Percentiles rank a stretch among this genome's conserved stretches.
phyloP scores from a whole-genome alignment of 176 grass and related monocot genomes.

The Typha latifolia region DNA sequence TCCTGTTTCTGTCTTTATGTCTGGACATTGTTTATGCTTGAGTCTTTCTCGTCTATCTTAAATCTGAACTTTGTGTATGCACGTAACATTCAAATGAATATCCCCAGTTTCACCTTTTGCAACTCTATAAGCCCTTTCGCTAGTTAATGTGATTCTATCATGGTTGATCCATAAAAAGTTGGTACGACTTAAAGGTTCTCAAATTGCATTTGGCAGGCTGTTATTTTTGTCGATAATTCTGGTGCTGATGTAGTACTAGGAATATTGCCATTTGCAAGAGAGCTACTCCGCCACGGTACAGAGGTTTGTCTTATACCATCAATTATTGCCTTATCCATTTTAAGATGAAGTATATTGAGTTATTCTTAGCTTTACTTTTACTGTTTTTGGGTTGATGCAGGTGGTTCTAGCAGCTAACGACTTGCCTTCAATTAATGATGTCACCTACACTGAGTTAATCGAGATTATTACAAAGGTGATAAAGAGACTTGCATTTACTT shows the following conservation, averaged over 20 bases:
- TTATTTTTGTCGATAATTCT: slow-evolving; percentile 99
- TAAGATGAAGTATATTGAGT: not conserved
- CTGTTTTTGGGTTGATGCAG: slow-evolving; percentile 30
- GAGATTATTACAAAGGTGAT: slow-evolving; percentile 85
- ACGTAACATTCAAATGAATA: not conserved
- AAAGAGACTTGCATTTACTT: not conserved
- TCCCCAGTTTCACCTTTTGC: not conserved
- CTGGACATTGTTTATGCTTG: not conserved
- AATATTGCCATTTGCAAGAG: slow-evolving; percentile 88
- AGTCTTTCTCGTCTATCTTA: not conserved
- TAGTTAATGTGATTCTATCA: not conserved
- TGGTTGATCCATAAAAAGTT: not conserved
- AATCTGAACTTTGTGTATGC: no score
- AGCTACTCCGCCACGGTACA: slow-evolving; percentile 76
- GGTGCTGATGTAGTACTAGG: slow-evolving; percentile 96
- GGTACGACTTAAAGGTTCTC: slow-evolving; percentile 16
- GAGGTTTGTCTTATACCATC: slow-evolving; percentile 48
- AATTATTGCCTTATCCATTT: not conserved
- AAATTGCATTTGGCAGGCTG: slow-evolving; percentile 37
- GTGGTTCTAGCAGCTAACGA: slow-evolving; percentile 96
- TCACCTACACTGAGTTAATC: slow-evolving; percentile 77
- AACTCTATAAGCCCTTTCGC: not conserved
- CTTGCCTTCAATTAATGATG: slow-evolving; percentile 89
- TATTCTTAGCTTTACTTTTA: not conserved
- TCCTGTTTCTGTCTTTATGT: slow-evolving; percentile 11